Conservation (phyloP, 805 yeast genomes). For the Ogataea ramenticola region DNA sequence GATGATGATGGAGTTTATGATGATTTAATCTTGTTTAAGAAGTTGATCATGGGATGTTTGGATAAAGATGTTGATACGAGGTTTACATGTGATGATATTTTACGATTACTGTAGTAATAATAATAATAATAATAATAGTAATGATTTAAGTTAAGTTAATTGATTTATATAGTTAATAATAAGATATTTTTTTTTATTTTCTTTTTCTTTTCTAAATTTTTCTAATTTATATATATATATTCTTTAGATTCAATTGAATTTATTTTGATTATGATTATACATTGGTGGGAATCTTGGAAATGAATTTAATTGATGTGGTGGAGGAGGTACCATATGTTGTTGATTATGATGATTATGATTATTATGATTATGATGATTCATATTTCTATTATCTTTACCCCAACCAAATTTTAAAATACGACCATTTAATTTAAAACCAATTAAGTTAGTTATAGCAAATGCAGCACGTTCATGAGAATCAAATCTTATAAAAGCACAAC, state of each 20-base stretch:
- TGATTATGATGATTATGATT: not conserved
- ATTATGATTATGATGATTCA: not conserved
- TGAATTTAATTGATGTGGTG: not conserved
- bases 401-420: conserved; percentile 78
- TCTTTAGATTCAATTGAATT: not conserved
- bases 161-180: too few species aligned
- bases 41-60: conserved; percentile 37
- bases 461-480: conserved; percentile 89
- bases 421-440: conserved; percentile 67
- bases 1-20: not conserved
- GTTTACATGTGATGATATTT: conserved; percentile 38
- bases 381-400: conserved; percentile 54
- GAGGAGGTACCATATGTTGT: not conserved
- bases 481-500: conserved; percentile 84
- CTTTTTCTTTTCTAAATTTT: not conserved
- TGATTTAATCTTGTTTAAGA: not conserved
- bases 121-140: too few species aligned
- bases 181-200: not conserved
- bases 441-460: conserved; percentile 71
- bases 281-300: conserved; percentile 2
- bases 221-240: too few species aligned
- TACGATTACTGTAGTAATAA: conserved; percentile 2
- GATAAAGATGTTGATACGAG: conserved; percentile 43
- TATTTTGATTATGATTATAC: not conserved
- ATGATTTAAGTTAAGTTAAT: too few species aligned